Evolutionary conservation across 2,329 filamentous ascomycete genomes (phyloP).

Genomic region (Xylaria sp.): DNA sequence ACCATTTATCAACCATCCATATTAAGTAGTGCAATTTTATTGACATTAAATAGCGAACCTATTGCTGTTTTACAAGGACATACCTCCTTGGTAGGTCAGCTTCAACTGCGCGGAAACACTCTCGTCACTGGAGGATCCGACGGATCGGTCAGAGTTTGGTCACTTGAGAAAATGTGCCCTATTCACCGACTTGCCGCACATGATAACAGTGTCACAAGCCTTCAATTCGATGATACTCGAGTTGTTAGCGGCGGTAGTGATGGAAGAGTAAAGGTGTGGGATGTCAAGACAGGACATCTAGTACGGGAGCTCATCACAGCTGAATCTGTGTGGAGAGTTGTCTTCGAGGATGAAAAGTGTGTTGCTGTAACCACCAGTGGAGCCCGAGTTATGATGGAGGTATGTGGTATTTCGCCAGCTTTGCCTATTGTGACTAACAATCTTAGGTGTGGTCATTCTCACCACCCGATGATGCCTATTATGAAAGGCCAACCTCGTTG

Average conservation of each 20-base stretch:
- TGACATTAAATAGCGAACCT: constrained; percentile 68
- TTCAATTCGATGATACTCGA: constrained; percentile 95
- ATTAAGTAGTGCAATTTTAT: constrained; percentile 24
- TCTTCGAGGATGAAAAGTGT: constrained; percentile 98
- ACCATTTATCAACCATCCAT: constrained; percentile 13
- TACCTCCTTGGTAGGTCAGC: constrained; percentile 93
- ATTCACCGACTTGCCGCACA: constrained; percentile 96
- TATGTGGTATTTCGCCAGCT: constrained; percentile 57
- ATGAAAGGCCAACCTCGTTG: constrained; percentile 63
- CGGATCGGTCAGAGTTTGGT: constrained; percentile 96
- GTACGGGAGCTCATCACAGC: constrained; percentile 91
- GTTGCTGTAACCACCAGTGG: constrained; percentile 91
- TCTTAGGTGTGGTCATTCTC: constrained; percentile 92
- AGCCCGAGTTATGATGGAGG: constrained; percentile 96
- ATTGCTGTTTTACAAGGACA: constrained; percentile 95
- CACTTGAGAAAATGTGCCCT: constrained; percentile 85
- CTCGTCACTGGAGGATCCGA: constrained; percentile 96
- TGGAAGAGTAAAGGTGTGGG: constrained; percentile 98
- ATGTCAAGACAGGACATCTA: constrained; percentile 87
- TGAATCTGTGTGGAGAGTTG: constrained; percentile 96
- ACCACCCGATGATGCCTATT: constrained; percentile 76
- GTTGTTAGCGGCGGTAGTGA: constrained; percentile 97
- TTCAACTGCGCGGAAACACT: constrained; percentile 95
- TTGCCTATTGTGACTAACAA: constrained; percentile 47
- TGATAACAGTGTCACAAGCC: constrained; percentile 96